Conservation (phyloP, 257 asterid genomes). For the Plantago major region DNA sequence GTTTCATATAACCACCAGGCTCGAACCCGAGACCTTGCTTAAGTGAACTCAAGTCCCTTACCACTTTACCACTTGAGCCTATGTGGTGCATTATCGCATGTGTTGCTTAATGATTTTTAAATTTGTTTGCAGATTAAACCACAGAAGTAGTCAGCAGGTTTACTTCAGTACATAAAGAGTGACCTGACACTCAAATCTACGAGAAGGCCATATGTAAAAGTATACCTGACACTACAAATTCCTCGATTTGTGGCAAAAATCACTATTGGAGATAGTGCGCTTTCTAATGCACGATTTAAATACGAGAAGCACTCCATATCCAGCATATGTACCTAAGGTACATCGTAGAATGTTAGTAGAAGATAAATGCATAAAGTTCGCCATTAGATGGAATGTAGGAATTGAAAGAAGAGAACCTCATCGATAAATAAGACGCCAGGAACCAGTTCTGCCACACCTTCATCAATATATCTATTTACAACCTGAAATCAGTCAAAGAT, state of each 20-base stretch:
- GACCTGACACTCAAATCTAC: not conserved
- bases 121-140: no score
- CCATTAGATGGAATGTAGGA: not conserved
- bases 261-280: constrained; percentile 86
- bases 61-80: no score
- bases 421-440: constrained; percentile 95
- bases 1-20: no score
- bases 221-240: constrained; percentile 82
- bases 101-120: no score
- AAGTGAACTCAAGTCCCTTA: no score
- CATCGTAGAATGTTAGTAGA: constrained; percentile 13
- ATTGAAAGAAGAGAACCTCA: constrained; percentile 43
- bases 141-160: not conserved
- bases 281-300: constrained; percentile 84
- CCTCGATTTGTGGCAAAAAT: constrained; percentile 91
- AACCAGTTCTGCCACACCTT: constrained; percentile 93
- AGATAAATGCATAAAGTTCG: constrained; percentile 4
- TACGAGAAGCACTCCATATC: constrained; percentile 97
- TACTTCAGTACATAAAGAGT: not conserved
- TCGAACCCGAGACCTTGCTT: no score
- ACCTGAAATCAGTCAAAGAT: constrained; percentile 45
- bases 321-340: constrained; percentile 76
- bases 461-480: constrained; percentile 73
- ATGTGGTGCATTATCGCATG: no score
- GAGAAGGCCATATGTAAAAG: not conserved